These are phyloP conservation scores for Malbranchea zuffiana DNA, from an alignment of 2,329 filamentous ascomycete genomes.

Conservation along the genomic window DNA sequence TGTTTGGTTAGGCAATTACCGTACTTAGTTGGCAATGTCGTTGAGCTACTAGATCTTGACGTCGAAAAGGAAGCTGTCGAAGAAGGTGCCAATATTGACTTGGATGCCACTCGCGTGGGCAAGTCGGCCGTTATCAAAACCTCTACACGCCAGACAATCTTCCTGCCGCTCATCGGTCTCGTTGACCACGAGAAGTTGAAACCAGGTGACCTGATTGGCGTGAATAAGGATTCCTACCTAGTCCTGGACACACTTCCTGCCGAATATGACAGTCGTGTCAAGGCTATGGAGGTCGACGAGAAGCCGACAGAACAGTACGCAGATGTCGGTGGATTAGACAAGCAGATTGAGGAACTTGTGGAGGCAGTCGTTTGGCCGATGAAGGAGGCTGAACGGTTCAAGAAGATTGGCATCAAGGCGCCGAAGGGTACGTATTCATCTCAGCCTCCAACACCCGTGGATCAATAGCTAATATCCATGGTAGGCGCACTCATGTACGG, in stretches of 20 bases:
- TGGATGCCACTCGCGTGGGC: conserved; percentile 90
- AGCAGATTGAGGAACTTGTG: conserved; percentile 97
- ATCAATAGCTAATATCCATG: conserved; percentile 6
- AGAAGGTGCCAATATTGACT: conserved; percentile 95
- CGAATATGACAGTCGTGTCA: conserved; percentile 96
- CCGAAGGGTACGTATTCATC: conserved; percentile 67
- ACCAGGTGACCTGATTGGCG: conserved; percentile 90
- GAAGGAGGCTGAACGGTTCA: conserved; percentile 98
- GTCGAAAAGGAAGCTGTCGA: conserved; percentile 92
- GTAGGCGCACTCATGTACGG: conserved; percentile 96
- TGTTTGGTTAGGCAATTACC: conserved; percentile 64
- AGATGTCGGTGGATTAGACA: conserved; percentile 92
- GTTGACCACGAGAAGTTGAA: conserved; percentile 93
- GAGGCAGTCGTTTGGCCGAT: conserved; percentile 99
- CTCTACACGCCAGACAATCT: conserved; percentile 95
- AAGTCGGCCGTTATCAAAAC: conserved; percentile 99
- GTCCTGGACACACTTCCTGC: conserved; percentile 93
- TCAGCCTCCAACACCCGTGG: conserved; percentile 10
- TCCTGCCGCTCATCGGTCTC: conserved; percentile 89
- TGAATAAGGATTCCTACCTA: conserved; percentile 98
- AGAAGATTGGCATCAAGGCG: conserved; percentile 99
- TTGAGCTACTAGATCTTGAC: conserved; percentile 92
- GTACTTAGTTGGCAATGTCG: conserved; percentile 96
- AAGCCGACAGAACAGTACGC: conserved; percentile 99
- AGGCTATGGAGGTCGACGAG: conserved; percentile 99